Conservation (phyloP, 345 rosid species). For the thale cress (Arabidopsis thaliana) region TAIR10.1 NC_003071.7:7655501-7656000, state of each 20-base stretch:
- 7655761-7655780: neutral
- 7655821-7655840: neutral
- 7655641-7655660: neutral
- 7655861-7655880: slow-evolving; percentile 2
- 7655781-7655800: slow-evolving; percentile 2
- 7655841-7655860: neutral
- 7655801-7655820: neutral
- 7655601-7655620: slow-evolving; percentile 17
- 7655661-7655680: slow-evolving; percentile 15
- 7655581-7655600: slow-evolving; percentile 14
- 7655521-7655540: slow-evolving; percentile 19
- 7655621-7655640: slow-evolving; percentile 16
- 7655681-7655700: slow-evolving; percentile 20
- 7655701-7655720: neutral
- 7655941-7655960: neutral
- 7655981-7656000: slow-evolving; percentile 11
- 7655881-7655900: neutral
- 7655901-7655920: slow-evolving; percentile 2
- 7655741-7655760: slow-evolving; percentile 4
- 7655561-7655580: slow-evolving; percentile 2
- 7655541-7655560: neutral
- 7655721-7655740: slow-evolving; percentile 8
- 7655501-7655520: slow-evolving; percentile 1
- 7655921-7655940: neutral
- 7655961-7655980: neutral